Evolutionary conservation across 768 basidiomycete genomes (phyloP), one percentile per base, ranked within the genome.

Genomic region (Strobilomyces echinocephalus): DNA sequence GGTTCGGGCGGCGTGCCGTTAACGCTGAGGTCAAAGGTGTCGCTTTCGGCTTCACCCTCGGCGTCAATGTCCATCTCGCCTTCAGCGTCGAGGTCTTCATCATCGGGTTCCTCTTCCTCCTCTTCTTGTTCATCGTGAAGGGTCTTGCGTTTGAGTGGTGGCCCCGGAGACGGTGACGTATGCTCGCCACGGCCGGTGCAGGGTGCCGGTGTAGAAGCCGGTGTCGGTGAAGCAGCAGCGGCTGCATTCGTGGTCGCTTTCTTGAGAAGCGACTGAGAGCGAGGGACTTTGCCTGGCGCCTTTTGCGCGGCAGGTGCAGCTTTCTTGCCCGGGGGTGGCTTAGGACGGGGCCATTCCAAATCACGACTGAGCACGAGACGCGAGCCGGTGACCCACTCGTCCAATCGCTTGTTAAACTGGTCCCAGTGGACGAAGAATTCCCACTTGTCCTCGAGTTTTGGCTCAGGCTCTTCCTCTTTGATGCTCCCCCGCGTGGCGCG

Each of bases 401-500:
- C 97, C 38, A 98, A 77, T 57, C 97, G 94, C 70, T 99, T 99
- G 77, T 99, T 99, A 80, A 97, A 98, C 59, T 91, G 84, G 62
- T 97, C 93, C 87, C 95, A 99, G 66, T 99, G 97, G 18, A 98
- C 92, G 65, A 98, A 99, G 76, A 85, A 98, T 70, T 98, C 95
- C 69, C 83, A 81, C 62, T 88, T 85, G 68, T 93, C 91, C 63
- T 87, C 86, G 9, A 82, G 79, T 53, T 79, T 79, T 36, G 74
- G 60, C 20, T 79, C 76, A 41, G 81, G 77, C 46, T 79, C 76
- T 48, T 79, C 76, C 57, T 76, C 75, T 38, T 73, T 72, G 54
- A 72, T 63, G 46, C 65, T 60, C 35, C 70, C 63, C 38, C 74
- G 74, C 14, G 73, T 65, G 60, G 71, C 73, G 46, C 79, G 76